phyloP scores from a whole-genome alignment of 768 basidiomycete genomes.

The Obba rivulosa region DNA sequence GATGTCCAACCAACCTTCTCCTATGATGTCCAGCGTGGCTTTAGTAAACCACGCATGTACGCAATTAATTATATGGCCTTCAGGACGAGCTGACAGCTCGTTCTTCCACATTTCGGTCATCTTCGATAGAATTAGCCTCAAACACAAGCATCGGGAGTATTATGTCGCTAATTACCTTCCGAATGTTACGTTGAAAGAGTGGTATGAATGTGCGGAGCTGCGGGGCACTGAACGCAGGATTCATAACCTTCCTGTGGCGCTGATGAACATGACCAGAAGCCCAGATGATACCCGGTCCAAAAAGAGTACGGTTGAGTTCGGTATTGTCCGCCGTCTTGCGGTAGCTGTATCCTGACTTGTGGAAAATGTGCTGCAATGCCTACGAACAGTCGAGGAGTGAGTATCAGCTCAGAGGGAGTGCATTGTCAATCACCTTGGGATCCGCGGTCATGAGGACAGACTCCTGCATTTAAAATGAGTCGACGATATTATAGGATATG shows the following conservation, averaged over 20 bases:
- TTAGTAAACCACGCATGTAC: slow-evolving; percentile 14
- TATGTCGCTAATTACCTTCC: slow-evolving; percentile 14
- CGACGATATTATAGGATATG: neutral
- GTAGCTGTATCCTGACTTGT: slow-evolving; percentile 6
- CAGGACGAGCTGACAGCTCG: too few relatives aligned
- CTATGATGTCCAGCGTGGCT: slow-evolving; percentile 18
- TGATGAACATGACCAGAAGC: slow-evolving; percentile 6
- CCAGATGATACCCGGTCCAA: slow-evolving; percentile 1
- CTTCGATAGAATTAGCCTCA: too few relatives aligned
- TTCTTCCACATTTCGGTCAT: too few relatives aligned
- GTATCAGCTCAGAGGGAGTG: neutral
- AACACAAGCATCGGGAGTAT: too few relatives aligned
- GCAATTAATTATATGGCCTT: too few relatives aligned
- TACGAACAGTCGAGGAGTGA: neutral
- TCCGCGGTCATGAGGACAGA: slow-evolving; percentile 1
- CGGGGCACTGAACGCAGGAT: slow-evolving; percentile 2
- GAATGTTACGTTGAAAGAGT: slow-evolving; percentile 10
- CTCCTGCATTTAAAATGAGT: too few relatives aligned
- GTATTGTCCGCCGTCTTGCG: slow-evolving; percentile 3
- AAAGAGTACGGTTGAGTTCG: neutral
- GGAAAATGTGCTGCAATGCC: slow-evolving; percentile 3
- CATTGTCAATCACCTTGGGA: neutral
- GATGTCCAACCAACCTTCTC: slow-evolving; percentile 5
- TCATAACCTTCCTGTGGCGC: slow-evolving; percentile 4
- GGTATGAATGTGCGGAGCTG: slow-evolving; percentile 15